Percentiles rank a stretch among this genome's conserved stretches.
These are phyloP conservation scores for Hagleromyces aurorensis DNA, from an alignment of 805 yeast genomes.

Conservation along the genomic window DNA sequence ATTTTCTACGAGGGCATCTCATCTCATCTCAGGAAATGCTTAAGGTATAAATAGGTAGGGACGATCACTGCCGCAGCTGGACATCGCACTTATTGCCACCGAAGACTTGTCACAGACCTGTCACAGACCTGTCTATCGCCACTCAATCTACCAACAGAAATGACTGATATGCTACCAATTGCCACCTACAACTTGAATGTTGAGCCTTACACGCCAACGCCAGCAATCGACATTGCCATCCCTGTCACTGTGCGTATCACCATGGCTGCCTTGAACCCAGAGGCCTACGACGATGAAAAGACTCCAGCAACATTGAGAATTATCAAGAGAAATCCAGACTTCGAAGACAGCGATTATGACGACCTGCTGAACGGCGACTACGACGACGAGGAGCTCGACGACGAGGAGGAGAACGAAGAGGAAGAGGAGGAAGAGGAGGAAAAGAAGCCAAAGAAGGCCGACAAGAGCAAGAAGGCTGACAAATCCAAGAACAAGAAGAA, in stretches of 20 bases:
- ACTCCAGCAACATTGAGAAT: conserved; percentile 87
- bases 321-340: conserved; percentile 58
- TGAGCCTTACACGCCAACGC: conserved; percentile 79
- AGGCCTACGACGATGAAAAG: conserved; percentile 63
- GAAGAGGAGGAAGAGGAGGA: conserved; percentile 33
- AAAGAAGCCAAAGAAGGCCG: conserved; percentile 36
- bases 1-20: conserved; percentile 10
- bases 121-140: too few species aligned
- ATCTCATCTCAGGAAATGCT: conserved; percentile 3
- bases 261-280: conserved; percentile 93
- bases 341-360: conserved; percentile 41
- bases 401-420: conserved; percentile 39
- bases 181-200: conserved; percentile 81
- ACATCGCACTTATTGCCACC: too few species aligned
- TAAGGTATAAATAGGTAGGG: too few species aligned
- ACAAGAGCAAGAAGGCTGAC: conserved; percentile 46
- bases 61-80: too few species aligned
- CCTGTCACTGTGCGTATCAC: conserved; percentile 89
- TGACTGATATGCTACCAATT: conserved; percentile 74
- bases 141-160: too few species aligned
- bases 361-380: conserved; percentile 37
- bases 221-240: conserved; percentile 77
- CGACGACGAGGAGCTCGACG: conserved; percentile 39
- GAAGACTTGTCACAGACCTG: too few species aligned
- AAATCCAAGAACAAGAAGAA: conserved; percentile 33